Evolutionary conservation across 1,139 yeast species (phyloP), one percentile per base, ranked within the genome.

Genomic region (Zygoascus sp.): DNA sequence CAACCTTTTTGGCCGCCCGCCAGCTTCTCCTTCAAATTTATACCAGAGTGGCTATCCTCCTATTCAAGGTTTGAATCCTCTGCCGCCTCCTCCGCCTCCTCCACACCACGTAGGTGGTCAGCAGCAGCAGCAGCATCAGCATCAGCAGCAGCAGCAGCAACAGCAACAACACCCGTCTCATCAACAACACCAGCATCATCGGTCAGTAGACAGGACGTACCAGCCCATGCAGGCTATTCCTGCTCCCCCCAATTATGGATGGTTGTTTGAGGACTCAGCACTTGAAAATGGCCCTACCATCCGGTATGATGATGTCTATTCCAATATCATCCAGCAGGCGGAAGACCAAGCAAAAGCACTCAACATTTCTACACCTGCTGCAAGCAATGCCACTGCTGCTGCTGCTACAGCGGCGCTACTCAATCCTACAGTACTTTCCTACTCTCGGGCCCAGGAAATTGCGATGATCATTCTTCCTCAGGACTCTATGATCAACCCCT

Each of bases 221-320:
- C 40, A 11, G 20, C 41, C 32, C 11, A 25, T 22, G 23, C 41
- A 38, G 11, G 32, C 17, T 17, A 19, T 25, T 2, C 41, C 41
- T 7, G 37, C 23, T 5, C 19, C 36, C 5, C 37, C 43, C 13
- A 40, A 41, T 16, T 61, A 52, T 40, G 49, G 44, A 20, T 61
- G 65, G 65, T 56, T 61, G 48, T 61, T 61, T 42, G 63, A 61
- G 41, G 61, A 59, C 42, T 28, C 46, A 2, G 50, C 44, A 32
- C 47, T 46, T 22, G 47, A 43, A 23, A 47, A 44, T 38, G 41
- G 38, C 43, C 30, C 37, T 13, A 25, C 36, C 16, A 42, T 21
- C 28, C 48, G 59, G 36, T 59, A 58, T 37, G 62, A 61, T 44
- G 45, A 53, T 20, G 48, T 53, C 35, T 60, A 55, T 47, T 44